Conservation (phyloP, 2,329 filamentous ascomycete genomes). For the Ustilaginoidea virens region DNA sequence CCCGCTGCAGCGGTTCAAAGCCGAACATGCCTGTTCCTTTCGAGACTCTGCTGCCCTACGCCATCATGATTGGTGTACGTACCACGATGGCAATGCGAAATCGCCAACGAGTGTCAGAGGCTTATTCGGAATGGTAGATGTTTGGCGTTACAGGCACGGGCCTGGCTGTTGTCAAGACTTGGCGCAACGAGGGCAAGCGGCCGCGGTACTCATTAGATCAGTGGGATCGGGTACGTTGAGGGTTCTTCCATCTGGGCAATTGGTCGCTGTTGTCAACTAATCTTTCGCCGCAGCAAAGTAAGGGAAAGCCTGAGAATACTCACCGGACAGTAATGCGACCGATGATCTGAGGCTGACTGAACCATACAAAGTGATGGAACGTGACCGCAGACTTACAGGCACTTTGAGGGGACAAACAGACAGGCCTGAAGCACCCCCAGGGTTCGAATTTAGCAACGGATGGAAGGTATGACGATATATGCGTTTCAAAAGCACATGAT, state of each 20-base stretch:
- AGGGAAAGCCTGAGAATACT: constrained; percentile 5
- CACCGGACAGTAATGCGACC: too few species aligned
- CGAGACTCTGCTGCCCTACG: constrained; percentile 48
- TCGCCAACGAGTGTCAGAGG: not conserved
- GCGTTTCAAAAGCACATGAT: not conserved
- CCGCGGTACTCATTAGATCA: constrained; percentile 44
- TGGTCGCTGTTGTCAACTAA: too few species aligned
- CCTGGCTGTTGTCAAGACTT: constrained; percentile 38
- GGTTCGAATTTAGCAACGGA: constrained; percentile 47
- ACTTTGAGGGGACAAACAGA: constrained; percentile 42
- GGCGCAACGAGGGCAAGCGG: constrained; percentile 45
- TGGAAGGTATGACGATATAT: constrained; percentile 36
- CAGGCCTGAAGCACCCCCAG: constrained; percentile 35
- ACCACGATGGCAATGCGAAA: constrained; percentile 4
- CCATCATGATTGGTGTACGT: constrained; percentile 46
- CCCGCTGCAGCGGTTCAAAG: constrained; percentile 16
- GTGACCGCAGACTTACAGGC: constrained; percentile 46
- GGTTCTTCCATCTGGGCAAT: too few species aligned
- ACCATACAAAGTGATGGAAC: constrained; percentile 44
- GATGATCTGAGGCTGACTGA: constrained; percentile 1
- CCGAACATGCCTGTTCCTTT: constrained; percentile 45
- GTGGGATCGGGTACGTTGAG: constrained; percentile 45
- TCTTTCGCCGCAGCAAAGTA: constrained; percentile 37
- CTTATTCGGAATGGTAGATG: constrained; percentile 31
- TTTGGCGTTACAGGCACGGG: constrained; percentile 45